Conservation (phyloP, 192 early-diverging fungal genomes). For the Entomortierella chlamydospora region DNA sequence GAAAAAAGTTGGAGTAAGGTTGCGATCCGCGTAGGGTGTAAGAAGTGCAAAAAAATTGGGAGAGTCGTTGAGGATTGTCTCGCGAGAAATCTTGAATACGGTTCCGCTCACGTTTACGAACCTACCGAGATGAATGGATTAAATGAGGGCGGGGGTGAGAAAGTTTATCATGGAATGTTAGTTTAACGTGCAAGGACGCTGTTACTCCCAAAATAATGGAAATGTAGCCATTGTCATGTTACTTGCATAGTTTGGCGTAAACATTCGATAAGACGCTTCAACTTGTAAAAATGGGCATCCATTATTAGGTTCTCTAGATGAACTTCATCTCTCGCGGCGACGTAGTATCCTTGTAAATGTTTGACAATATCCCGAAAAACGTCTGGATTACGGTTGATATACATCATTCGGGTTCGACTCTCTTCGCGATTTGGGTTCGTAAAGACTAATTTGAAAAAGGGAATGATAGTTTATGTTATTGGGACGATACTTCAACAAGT, state of each 20-base stretch:
- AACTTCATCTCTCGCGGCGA: slow-evolving; percentile 57
- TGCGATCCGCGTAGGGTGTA: slow-evolving; percentile 38
- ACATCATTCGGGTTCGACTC: slow-evolving; percentile 37
- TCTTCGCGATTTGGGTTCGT: slow-evolving; percentile 37
- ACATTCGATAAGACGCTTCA: slow-evolving; percentile 50
- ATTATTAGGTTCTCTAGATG: slow-evolving; percentile 51
- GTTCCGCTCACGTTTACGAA: slow-evolving; percentile 67
- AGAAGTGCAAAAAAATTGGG: slow-evolving; percentile 55
- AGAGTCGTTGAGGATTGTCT: slow-evolving; percentile 57
- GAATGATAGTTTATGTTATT: too few relatives aligned
- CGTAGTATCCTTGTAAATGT: slow-evolving; percentile 66
- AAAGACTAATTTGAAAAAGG: too few relatives aligned
- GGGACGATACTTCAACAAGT: too few relatives aligned
- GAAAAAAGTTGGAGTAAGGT: slow-evolving; percentile 33
- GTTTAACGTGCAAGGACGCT: neutral
- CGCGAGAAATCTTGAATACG: slow-evolving; percentile 60
- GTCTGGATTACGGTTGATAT: slow-evolving; percentile 65
- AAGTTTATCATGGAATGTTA: too few relatives aligned
- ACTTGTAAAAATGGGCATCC: slow-evolving; percentile 60
- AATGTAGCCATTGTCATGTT: too few relatives aligned
- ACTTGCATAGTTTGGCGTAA: slow-evolving; percentile 55
- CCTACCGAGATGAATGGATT: slow-evolving; percentile 10
- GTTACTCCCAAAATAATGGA: too few relatives aligned
- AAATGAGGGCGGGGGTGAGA: neutral
- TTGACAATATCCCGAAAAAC: slow-evolving; percentile 65